Base-by-base conservation (phyloP, 352 stramenopile genomes). In the Phytophthora uliginosa region DNA sequence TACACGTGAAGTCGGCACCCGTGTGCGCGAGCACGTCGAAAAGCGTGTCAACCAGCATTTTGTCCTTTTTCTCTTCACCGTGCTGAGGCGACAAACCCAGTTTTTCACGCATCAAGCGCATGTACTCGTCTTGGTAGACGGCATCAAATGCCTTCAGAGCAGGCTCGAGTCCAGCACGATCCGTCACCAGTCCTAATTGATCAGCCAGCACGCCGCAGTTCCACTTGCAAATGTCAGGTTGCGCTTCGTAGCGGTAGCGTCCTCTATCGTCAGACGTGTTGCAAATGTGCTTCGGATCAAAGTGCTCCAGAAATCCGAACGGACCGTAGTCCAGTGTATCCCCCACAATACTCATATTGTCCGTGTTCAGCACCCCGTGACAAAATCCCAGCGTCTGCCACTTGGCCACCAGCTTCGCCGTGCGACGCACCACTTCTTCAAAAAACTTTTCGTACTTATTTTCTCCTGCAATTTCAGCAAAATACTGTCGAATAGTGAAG, bases 281-380 rank as follows among this genome's bases (percentile, higher is more conserved):
- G 79, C 86, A 94, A 50, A 95, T 75, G 59, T 95, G 86, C 42
- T 90, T 75, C 2, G 85, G 81, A 61, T 98, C 85, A 69, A 97
- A 98, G 62, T 95, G 83, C 68, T 98, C 93, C 89, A 98, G 96
- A 67, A 97, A 98, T 3, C 93, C 94, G 74, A 90, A 98, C 52
- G 93, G 94, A n/a, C 93, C 94, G 70, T 98, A 98, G 76, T 98
- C 94, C 45, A 98, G 90, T 18, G 94, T 98, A 66, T 97, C 88
- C 5, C 94, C 94, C 18, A 95, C 64, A 61, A 98, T 89, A 59
- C 88, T 96, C 86, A 97, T 94, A 77, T 98, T 98, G 77, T 98
- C 94, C 36, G 94, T 97, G 73, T 98, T 98, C 45, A 98, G 77
- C 24, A 98, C 92, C 12, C 93, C 94, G 63, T 98, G 94, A 66